These are phyloP conservation scores for Cyberlindnera mississippiensis DNA, from an alignment of 805 yeast species.

Conservation along the genomic window DNA sequence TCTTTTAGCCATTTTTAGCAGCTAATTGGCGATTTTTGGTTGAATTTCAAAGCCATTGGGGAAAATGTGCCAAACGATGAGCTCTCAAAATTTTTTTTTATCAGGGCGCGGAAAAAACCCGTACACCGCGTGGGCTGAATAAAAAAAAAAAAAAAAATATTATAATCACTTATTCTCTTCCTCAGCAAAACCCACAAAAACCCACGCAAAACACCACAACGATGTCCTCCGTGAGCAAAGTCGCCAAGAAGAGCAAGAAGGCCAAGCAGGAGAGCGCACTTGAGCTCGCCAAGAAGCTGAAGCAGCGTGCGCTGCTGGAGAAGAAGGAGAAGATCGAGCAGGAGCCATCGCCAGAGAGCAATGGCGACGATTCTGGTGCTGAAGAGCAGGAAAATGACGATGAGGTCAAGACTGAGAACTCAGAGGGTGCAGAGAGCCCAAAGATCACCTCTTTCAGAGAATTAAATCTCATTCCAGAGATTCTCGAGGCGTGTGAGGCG, in stretches of 20 bases:
- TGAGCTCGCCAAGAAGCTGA: constrained; percentile 56
- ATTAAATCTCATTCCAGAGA: constrained; percentile 67
- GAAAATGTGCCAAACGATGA: no score
- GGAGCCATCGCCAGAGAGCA: constrained; percentile 3
- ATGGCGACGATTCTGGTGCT: neutral
- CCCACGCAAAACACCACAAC: neutral
- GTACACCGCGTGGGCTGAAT: no score
- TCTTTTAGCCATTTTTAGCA: constrained; percentile 57
- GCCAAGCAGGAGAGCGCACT: constrained; percentile 34
- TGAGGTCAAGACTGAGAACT: constrained; percentile 13
- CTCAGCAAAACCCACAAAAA: no score
- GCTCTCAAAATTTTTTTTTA: no score
- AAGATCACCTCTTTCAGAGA: constrained; percentile 44
- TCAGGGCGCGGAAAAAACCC: no score
- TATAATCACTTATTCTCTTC: neutral
- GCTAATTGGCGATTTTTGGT: no score
- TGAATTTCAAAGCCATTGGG: no score
- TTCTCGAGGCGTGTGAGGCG: constrained; percentile 71
- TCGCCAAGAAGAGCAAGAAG: constrained; percentile 24
- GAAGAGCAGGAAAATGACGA: constrained; percentile 9
- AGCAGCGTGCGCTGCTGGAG: constrained; percentile 36
- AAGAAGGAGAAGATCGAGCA: constrained; percentile 12
- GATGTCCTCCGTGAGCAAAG: constrained; percentile 8
- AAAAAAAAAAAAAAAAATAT: constrained; percentile 10
- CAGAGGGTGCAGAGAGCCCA: constrained; percentile 14